Conservation (phyloP, 139 green algal species). For the Dunaliella sp. region DNA sequence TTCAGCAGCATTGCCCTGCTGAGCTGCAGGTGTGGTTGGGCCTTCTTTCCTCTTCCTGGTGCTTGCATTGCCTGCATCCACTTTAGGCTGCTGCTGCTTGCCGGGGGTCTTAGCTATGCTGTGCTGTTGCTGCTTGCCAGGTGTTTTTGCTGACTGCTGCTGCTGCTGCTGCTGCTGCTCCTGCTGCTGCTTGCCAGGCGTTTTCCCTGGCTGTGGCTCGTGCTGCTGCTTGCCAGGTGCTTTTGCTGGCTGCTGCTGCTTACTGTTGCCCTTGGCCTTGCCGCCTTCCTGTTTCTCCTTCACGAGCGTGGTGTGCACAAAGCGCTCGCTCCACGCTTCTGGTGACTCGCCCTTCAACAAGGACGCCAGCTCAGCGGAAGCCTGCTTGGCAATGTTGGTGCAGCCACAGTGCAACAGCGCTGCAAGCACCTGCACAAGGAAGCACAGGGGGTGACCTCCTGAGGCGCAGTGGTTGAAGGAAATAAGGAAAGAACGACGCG, state of each 20-base stretch:
- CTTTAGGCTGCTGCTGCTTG: background rate
- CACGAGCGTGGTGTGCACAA: background rate
- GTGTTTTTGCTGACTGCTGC: background rate
- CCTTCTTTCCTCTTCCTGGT: background rate
- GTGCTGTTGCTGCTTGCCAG: background rate
- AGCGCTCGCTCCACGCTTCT: background rate
- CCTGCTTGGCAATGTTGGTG: constrained; percentile 23
- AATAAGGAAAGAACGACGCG: too few species aligned
- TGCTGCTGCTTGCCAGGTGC: background rate
- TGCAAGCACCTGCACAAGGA: constrained; percentile 45
- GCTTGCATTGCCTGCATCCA: background rate
- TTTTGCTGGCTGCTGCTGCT: background rate
- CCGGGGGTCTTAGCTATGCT: background rate
- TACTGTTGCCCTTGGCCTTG: background rate
- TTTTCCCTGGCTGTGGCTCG: background rate
- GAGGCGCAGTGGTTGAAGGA: too few species aligned
- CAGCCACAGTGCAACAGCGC: constrained; percentile 52
- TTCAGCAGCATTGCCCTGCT: background rate
- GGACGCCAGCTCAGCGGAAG: constrained; percentile 40
- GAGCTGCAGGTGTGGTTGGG: background rate
- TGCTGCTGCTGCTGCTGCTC: background rate
- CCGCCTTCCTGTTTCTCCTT: background rate
- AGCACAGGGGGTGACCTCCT: too few species aligned
- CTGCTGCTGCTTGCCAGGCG: background rate
- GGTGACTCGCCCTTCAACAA: constrained; percentile 6